These are phyloP conservation scores for Lecanicillium sp. DNA, from an alignment of 2,329 filamentous ascomycete genomes.

Conservation along the genomic window DNA sequence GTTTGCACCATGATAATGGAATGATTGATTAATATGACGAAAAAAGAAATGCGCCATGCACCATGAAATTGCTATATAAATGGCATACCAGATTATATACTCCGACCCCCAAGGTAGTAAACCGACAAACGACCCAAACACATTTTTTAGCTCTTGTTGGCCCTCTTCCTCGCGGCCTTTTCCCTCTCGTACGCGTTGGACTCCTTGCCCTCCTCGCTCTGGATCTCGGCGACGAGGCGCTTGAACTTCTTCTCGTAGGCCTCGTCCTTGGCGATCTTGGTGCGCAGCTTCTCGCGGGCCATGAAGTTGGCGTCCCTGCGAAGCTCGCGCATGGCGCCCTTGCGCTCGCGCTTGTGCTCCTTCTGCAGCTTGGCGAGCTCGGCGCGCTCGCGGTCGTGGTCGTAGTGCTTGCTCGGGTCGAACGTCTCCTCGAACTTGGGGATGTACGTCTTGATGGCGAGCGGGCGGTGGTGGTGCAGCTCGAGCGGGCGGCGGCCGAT, in stretches of 20 bases:
- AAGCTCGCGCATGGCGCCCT: slow-evolving; percentile 89
- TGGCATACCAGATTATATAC: too few relatives aligned
- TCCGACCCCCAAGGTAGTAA: too few relatives aligned
- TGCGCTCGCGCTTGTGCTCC: slow-evolving; percentile 91
- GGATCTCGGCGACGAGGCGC: slow-evolving; percentile 87
- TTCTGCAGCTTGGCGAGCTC: slow-evolving; percentile 78
- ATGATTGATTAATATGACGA: too few relatives aligned
- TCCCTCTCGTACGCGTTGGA: slow-evolving; percentile 85
- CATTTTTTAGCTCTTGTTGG: slow-evolving; percentile 40
- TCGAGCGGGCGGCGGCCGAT: slow-evolving; percentile 70
- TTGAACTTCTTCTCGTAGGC: slow-evolving; percentile 97
- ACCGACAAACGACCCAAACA: too few relatives aligned
- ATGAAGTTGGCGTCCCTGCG: slow-evolving; percentile 94
- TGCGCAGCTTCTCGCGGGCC: slow-evolving; percentile 77
- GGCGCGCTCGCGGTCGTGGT: slow-evolving; percentile 83
- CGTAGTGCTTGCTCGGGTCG: slow-evolving; percentile 95
- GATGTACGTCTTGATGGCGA: slow-evolving; percentile 80
- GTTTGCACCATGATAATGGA: too few relatives aligned
- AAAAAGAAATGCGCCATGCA: too few relatives aligned
- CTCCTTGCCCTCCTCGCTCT: slow-evolving; percentile 84
- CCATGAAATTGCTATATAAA: too few relatives aligned
- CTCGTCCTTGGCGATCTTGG: slow-evolving; percentile 90
- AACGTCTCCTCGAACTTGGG: slow-evolving; percentile 96
- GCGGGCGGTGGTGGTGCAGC: slow-evolving; percentile 81
- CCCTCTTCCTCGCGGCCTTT: slow-evolving; percentile 66